Conservation (phyloP, 2,329 filamentous ascomycete genomes). For the Colletotrichum sp. region DNA sequence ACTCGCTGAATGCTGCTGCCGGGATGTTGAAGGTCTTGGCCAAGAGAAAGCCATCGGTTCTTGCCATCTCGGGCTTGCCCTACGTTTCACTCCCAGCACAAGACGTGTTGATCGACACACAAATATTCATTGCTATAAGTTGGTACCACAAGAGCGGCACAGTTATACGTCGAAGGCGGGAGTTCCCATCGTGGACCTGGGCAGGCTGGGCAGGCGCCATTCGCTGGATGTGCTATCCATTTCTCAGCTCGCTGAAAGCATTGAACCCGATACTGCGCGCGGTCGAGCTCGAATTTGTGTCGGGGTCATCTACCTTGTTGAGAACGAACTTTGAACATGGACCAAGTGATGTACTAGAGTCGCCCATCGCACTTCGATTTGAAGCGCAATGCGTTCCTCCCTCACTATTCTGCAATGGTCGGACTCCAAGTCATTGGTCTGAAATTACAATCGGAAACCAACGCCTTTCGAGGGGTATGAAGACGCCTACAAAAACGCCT, state of each 20-base stretch:
- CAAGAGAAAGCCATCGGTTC: neutral
- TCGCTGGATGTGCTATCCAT: neutral
- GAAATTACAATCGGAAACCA: neutral
- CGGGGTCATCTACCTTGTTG: neutral
- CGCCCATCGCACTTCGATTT: neutral
- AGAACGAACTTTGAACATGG: neutral
- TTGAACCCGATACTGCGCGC: neutral
- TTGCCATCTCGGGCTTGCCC: neutral
- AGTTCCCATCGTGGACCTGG: neutral
- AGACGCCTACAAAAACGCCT: neutral
- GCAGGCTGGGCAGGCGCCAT: neutral
- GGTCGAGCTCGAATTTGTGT: neutral
- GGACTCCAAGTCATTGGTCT: neutral
- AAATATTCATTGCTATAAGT: neutral
- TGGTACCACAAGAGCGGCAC: neutral
- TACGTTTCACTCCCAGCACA: neutral
- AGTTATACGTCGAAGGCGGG: neutral
- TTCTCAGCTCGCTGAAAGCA: neutral
- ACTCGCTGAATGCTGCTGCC: neutral
- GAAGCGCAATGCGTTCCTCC: neutral
- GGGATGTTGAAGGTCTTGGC: neutral
- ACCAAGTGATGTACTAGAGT: neutral
- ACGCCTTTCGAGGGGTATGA: neutral
- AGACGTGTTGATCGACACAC: neutral
- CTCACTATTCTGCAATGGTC: neutral